Conservation (phyloP, 2,329 filamentous ascomycete species). For the Xylaria digitata region DNA sequence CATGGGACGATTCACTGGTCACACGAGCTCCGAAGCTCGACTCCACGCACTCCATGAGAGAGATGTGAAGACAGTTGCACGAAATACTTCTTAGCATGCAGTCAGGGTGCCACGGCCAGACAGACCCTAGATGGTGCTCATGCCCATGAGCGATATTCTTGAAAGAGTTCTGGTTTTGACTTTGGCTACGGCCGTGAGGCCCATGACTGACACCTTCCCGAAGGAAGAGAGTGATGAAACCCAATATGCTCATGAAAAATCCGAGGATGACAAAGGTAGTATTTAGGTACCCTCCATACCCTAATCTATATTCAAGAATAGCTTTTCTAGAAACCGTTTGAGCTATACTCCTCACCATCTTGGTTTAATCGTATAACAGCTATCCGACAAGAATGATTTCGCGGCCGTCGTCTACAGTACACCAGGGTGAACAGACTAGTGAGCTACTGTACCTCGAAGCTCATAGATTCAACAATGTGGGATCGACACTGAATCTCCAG, state of each 20-base stretch:
- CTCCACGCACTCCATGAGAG: constrained; percentile 5
- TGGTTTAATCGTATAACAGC: constrained; percentile 1
- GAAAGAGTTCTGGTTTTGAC: constrained; percentile 22
- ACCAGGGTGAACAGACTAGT: constrained; percentile 8
- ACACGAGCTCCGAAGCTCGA: constrained; percentile 25
- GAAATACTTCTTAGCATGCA: constrained; percentile 31
- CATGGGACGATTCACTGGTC: constrained; percentile 24
- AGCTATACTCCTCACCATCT: neutral
- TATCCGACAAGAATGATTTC: constrained; percentile 17
- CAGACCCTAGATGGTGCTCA: constrained; percentile 20
- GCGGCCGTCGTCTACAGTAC: neutral
- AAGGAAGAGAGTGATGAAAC: constrained; percentile 23
- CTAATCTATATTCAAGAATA: neutral
- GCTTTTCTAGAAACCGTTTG: neutral
- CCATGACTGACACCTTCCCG: constrained; percentile 12
- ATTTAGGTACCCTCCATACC: constrained; percentile 12
- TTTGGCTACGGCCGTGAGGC: constrained; percentile 40
- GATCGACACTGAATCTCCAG: neutral
- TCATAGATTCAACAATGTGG: neutral
- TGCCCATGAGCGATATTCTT: constrained; percentile 29
- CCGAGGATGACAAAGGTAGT: constrained; percentile 8
- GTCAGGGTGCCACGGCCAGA: constrained; percentile 34
- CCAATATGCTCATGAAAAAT: constrained; percentile 21
- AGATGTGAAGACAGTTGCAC: constrained; percentile 35
- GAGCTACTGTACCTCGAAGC: neutral